Percentiles rank a stretch among this genome's conserved stretches.
These are phyloP conservation scores for Rhizopogon vinicolor DNA, from an alignment of 768 basidiomycete species.

Conservation along the genomic window DNA sequence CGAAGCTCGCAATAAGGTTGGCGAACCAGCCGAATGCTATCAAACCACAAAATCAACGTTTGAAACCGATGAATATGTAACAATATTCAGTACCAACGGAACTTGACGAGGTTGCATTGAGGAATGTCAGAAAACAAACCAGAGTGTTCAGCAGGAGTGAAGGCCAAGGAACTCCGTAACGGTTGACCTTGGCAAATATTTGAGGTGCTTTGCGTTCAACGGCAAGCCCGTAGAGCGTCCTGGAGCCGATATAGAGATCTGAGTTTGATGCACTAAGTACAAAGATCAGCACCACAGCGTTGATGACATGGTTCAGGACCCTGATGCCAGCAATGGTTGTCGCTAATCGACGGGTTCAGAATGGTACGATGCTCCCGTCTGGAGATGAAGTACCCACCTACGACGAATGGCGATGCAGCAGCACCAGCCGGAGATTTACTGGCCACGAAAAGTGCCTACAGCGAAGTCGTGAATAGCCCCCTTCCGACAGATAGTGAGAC, in stretches of 20 bases:
- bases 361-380: conserved; percentile 25
- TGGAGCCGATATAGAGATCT: conserved; percentile 52
- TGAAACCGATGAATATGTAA: not conserved
- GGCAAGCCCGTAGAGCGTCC: conserved; percentile 43
- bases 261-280: conserved; percentile 46
- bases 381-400: conserved; percentile 30
- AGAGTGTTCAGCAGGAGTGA: conserved; percentile 48
- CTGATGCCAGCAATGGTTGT: conserved; percentile 41
- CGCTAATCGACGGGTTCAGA: conserved; percentile 30
- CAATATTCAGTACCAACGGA: conserved; percentile 36
- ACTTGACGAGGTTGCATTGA: conserved; percentile 47
- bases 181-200: conserved; percentile 33
- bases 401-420: conserved; percentile 34
- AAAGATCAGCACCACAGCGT: conserved; percentile 41
- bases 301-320: conserved; percentile 37
- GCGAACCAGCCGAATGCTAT: conserved; percentile 20
- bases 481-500: conserved; percentile 11
- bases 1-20: conserved; percentile 27
- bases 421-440: conserved; percentile 24
- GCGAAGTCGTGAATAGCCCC: conserved; percentile 5
- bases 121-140: conserved; percentile 56
- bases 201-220: conserved; percentile 43
- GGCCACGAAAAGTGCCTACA: conserved; percentile 22
- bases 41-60: not conserved
- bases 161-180: conserved; percentile 25